These are phyloP conservation scores for Curvularia hawaiiensis DNA, from an alignment of 2,329 filamentous ascomycete genomes.

Conservation along the genomic window DNA sequence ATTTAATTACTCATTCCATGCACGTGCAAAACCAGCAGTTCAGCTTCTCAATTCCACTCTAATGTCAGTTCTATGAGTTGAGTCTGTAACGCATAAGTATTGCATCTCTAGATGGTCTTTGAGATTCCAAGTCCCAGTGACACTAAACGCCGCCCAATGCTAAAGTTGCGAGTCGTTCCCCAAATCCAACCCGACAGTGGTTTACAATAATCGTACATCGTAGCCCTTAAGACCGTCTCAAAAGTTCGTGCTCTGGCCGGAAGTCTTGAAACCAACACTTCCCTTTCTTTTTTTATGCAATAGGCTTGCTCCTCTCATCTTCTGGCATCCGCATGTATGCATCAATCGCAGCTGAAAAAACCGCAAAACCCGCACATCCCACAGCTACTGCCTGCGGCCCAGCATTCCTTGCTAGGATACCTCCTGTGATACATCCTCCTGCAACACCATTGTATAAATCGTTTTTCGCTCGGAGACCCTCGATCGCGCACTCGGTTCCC, in stretches of 20 bases:
- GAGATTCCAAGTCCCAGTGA: not conserved
- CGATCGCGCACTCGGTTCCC: conserved; percentile 94
- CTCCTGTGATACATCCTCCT: conserved; percentile 90
- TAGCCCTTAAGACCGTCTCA: not conserved
- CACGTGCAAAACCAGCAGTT: not conserved
- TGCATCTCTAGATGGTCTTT: not conserved
- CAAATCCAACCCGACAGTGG: conserved; percentile 8
- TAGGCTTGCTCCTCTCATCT: conserved; percentile 48
- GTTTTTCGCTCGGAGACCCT: conserved; percentile 90
- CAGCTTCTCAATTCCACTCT: too few relatives aligned
- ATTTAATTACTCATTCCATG: not conserved
- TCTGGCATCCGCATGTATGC: conserved; percentile 70
- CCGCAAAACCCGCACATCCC: conserved; percentile 92
- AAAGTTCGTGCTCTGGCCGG: not conserved
- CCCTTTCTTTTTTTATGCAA: conserved; percentile 31
- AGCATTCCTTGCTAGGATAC: conserved; percentile 81
- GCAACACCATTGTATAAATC: conserved; percentile 86
- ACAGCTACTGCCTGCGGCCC: conserved; percentile 87
- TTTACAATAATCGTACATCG: conserved; percentile 25
- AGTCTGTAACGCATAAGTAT: not conserved
- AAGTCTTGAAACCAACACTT: not conserved
- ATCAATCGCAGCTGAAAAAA: conserved; percentile 91
- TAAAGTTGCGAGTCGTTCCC: conserved; percentile 16
- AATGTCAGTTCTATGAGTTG: too few relatives aligned
- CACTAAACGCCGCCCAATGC: conserved; percentile 32